Evolutionary conservation across 257 asterid genomes (phyloP).

Genomic region (Echites panduratus): DNA sequence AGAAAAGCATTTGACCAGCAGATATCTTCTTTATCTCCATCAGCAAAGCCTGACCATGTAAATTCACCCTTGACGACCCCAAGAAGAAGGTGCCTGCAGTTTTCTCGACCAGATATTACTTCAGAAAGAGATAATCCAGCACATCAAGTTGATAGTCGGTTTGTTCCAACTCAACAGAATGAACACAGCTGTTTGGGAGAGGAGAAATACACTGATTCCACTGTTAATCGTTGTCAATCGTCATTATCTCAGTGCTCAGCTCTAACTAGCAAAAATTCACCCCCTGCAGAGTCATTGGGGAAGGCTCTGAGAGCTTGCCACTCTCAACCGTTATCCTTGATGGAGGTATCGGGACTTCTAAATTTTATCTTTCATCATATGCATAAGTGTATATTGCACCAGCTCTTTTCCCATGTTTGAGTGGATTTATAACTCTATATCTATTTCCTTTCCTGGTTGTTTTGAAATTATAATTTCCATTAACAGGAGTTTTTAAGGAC

Average conservation of each 20-base stretch:
- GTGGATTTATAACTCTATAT: background rate
- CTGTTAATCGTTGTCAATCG: slow-evolving; percentile 78
- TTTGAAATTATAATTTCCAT: no score
- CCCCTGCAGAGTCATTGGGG: slow-evolving; percentile 50
- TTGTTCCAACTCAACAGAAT: slow-evolving; percentile 26
- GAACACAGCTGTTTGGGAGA: slow-evolving; percentile 39
- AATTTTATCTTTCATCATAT: background rate
- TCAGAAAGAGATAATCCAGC: slow-evolving; percentile 28
- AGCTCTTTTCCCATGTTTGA: background rate
- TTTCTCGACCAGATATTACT: slow-evolving; percentile 45
- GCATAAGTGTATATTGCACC: background rate
- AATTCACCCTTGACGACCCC: slow-evolving; percentile 60
- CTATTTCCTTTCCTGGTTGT: background rate
- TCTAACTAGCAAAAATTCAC: slow-evolving; percentile 45
- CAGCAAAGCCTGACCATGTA: slow-evolving; percentile 30
- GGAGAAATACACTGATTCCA: slow-evolving; percentile 45
- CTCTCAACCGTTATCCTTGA: slow-evolving; percentile 92
- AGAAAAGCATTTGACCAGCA: slow-evolving; percentile 91
- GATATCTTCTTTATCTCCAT: slow-evolving; percentile 48
- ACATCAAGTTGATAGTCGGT: slow-evolving; percentile 27
- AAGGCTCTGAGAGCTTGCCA: slow-evolving; percentile 79
- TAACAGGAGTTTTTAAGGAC: background rate
- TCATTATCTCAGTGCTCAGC: slow-evolving; percentile 61
- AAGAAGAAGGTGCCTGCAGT: slow-evolving; percentile 70
- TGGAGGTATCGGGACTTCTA: slow-evolving; percentile 53